Conservation (phyloP, 768 basidiomycete genomes). For the Rhizopogon vinicolor region DNA sequence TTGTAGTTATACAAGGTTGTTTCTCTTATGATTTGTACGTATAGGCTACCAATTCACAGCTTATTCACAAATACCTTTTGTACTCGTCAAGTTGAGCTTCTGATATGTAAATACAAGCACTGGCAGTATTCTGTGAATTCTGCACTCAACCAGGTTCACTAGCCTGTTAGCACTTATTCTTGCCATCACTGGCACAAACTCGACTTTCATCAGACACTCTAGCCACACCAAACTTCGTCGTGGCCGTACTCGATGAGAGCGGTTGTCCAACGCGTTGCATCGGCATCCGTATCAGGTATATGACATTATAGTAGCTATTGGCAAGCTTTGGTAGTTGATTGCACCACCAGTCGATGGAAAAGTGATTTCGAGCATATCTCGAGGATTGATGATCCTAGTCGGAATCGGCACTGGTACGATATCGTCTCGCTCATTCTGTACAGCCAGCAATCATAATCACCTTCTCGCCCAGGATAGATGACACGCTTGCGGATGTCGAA, state of each 20-base stretch:
- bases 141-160: too few relatives aligned
- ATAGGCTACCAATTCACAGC: too few relatives aligned
- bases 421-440: background rate
- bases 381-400: conserved; percentile 86
- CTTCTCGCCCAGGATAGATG: conserved; percentile 52
- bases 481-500: conserved; percentile 70
- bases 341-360: conserved; percentile 65
- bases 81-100: too few relatives aligned
- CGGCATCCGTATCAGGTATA: conserved; percentile 79
- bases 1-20: background rate
- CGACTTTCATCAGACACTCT: too few relatives aligned
- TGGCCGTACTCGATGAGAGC: too few relatives aligned
- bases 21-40: too few relatives aligned
- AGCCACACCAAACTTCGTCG: too few relatives aligned
- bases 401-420: conserved; percentile 77
- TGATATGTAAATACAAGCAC: too few relatives aligned
- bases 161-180: too few relatives aligned
- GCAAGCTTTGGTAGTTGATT: background rate
- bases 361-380: conserved; percentile 76
- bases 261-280: conserved; percentile 60
- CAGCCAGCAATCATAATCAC: background rate
- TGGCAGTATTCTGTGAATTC: too few relatives aligned
- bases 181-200: too few relatives aligned
- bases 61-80: too few relatives aligned
- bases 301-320: conserved; percentile 6